These are phyloP conservation scores for Emergomyces orientalis DNA, from an alignment of 2,329 filamentous ascomycete species.

Conservation along the genomic window DNA sequence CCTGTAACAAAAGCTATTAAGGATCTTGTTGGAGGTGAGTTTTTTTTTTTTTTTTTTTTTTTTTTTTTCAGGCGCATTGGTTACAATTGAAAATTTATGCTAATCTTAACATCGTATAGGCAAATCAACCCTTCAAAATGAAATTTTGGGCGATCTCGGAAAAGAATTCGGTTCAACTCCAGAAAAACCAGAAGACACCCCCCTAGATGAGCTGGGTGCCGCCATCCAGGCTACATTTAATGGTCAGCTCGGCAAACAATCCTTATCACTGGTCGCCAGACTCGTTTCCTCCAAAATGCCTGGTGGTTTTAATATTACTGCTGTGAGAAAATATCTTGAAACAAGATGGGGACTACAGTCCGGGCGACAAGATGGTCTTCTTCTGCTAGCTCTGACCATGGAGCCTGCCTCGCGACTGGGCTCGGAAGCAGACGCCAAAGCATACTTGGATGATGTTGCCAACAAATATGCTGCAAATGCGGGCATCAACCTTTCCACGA, in stretches of 20 bases:
- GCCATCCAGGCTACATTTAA: conserved; percentile 99
- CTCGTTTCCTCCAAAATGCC: conserved; percentile 99
- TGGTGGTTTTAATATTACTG: conserved; percentile 96
- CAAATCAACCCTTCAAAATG: conserved; percentile 97
- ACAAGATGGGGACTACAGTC: conserved; percentile 80
- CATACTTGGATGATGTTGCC: conserved; percentile 76
- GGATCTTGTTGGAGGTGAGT: conserved; percentile 87
- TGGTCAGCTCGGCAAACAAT: conserved; percentile 94
- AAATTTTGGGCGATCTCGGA: conserved; percentile 92
- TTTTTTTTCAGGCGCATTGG: neutral
- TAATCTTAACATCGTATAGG: conserved; percentile 44
- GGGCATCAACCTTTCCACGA: conserved; percentile 73
- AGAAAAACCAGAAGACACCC: conserved; percentile 96
- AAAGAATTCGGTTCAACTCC: conserved; percentile 98
- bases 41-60: neutral
- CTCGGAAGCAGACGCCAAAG: conserved; percentile 83
- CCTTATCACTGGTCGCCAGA: conserved; percentile 81
- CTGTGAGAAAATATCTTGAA: conserved; percentile 89
- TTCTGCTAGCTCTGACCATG: conserved; percentile 83
- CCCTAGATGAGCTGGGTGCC: conserved; percentile 87
- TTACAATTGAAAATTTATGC: neutral
- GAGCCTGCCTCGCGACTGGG: conserved; percentile 83
- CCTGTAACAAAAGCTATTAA: conserved; percentile 96
- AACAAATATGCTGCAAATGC: conserved; percentile 81
- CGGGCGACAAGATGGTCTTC: conserved; percentile 82